phyloP scores from a whole-genome alignment of 306 rosid genomes.

The Dryas drummondii region DNA sequence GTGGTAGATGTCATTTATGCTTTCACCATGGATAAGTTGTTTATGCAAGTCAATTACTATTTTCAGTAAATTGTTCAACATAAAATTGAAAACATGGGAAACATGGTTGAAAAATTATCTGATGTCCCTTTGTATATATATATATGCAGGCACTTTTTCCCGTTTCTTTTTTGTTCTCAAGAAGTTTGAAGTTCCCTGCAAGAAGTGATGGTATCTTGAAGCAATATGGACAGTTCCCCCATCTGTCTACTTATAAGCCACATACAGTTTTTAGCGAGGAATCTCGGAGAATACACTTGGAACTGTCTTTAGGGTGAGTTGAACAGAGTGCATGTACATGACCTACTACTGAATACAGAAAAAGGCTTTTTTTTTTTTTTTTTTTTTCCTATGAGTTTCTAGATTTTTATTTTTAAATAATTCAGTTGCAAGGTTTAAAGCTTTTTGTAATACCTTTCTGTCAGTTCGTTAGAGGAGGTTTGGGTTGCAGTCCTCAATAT shows the following conservation, averaged over 20 bases:
- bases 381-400: slow-evolving; percentile 8
- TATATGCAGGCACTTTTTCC: slow-evolving; percentile 77
- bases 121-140: slow-evolving; percentile 24
- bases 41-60: not conserved
- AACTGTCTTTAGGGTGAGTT: slow-evolving; percentile 88
- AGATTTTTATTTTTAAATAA: not conserved
- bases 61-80: not conserved
- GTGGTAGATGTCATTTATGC: not conserved
- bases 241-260: slow-evolving; percentile 46
- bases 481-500: slow-evolving; percentile 92
- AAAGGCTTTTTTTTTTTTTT: not conserved
- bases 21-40: too few species aligned
- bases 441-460: slow-evolving; percentile 24
- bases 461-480: slow-evolving; percentile 81
- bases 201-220: slow-evolving; percentile 45
- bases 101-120: slow-evolving; percentile 21
- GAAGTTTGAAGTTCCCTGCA: slow-evolving; percentile 79
- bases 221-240: slow-evolving; percentile 60
- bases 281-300: slow-evolving; percentile 67
- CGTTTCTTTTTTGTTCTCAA: slow-evolving; percentile 71
- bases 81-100: not conserved
- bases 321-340: slow-evolving; percentile 14
- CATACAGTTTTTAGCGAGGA: slow-evolving; percentile 40
- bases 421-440: slow-evolving; percentile 2
- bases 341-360: not conserved